Base-by-base conservation (phyloP, 768 basidiomycete species). In the Brasilioporus rufonigricans region DNA sequence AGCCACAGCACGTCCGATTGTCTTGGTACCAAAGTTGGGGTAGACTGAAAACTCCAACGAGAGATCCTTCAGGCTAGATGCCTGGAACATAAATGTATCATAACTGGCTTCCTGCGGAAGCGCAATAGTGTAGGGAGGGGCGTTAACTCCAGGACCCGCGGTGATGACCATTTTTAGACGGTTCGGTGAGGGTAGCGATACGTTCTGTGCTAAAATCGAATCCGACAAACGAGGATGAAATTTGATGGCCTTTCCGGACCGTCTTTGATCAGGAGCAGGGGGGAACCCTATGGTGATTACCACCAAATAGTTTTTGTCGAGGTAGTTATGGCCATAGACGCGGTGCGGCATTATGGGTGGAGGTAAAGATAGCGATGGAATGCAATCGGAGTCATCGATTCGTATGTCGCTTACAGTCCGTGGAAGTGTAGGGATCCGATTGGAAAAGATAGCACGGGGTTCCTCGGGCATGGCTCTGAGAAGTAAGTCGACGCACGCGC, bases 301-400 rank as follows among this genome's bases (percentile, higher is more conserved):
- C 6, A 98, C 84, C 32, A 98, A 77, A 64, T 85, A 85, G 46
- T 85, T 85, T 64, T 84, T 87, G 71, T 96, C 93, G 48, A 99
- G 80, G 71, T 91, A 93, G 66, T 92, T 96, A 74, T 99, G 96
- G 8, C 96, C 96, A 68, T 99, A 99, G 31, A 96, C 90, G 50
- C 93, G 85, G 68, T 98, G 93, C 27, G 97, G 94, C 83, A 99
- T 96, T 68, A 98, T 98, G 2, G 97, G 97, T 1, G 97, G 97
- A 2, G 97, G 97, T 18, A 99, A 80, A 19, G 90, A 92, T n/a
- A 99, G 77, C 1, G 89, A 88, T 16, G 97, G 97, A 58, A 99
- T 99, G 57, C 87, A 77, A 67, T 99, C 97, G 33, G 91, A 85
- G 57, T 98, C 91, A 65, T 92, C 83, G 10, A 74, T 67, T 43